Evolutionary conservation across 495 filamentous ascomycete genomes (phyloP).

Genomic region (Podospora pseudocomata): DNA sequence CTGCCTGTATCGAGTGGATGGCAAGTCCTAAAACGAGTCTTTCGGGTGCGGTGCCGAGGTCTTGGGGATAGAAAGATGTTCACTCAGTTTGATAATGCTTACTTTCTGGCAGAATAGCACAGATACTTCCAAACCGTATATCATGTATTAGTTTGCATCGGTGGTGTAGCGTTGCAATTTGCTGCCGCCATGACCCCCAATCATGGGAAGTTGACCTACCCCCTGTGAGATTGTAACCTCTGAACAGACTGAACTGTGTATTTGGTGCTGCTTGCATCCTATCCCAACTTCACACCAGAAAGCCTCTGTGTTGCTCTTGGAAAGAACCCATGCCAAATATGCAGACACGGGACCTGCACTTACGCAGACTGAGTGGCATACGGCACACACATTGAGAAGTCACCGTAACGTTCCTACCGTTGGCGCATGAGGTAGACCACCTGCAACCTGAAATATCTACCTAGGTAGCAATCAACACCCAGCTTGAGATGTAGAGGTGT

Average conservation of each 20-base stretch:
- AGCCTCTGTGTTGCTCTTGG: background rate
- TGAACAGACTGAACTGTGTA: background rate
- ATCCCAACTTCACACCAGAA: no score
- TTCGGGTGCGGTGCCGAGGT: background rate
- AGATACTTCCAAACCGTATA: constrained; percentile 9
- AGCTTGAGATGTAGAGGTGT: background rate
- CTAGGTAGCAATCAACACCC: no score
- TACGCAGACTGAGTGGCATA: background rate
- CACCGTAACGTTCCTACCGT: background rate
- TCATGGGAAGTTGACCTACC: background rate
- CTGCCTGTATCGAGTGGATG: background rate
- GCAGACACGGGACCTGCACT: background rate
- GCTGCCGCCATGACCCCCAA: constrained; percentile 19
- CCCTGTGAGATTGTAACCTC: no score
- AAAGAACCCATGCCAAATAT: background rate
- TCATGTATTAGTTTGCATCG: background rate
- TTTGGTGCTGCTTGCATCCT: background rate
- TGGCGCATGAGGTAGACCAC: background rate
- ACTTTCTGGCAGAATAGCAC: background rate
- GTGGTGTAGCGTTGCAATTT: constrained; percentile 18
- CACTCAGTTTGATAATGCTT: background rate
- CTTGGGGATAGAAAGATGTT: background rate
- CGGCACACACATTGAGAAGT: background rate
- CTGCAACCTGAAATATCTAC: no score
- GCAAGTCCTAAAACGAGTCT: background rate